A percentile compares a stretch with the other conserved stretches of the same genome.
Evolutionary conservation across 805 yeast genomes (phyloP).

Genomic region (Pichia insulana): DNA sequence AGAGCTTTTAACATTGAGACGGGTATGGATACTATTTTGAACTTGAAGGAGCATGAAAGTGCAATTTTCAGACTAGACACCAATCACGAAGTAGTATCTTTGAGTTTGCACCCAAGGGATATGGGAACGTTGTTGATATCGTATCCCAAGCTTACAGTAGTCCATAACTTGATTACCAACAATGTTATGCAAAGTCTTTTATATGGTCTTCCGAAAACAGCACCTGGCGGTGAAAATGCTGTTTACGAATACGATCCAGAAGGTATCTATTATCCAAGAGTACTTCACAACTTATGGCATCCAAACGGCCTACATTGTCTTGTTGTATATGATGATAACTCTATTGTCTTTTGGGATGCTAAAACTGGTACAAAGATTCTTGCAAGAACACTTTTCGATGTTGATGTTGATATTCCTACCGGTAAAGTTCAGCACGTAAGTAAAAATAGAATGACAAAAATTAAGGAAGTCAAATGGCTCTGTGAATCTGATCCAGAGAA

Average conservation of each 20-base stretch:
- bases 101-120: constrained; percentile 86
- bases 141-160: constrained; percentile 59
- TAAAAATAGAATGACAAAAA: constrained; percentile 29
- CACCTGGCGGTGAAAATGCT: constrained; percentile 59
- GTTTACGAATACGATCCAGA: constrained; percentile 20
- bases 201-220: constrained; percentile 57
- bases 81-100: constrained; percentile 43
- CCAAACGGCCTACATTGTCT: constrained; percentile 86
- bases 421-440: constrained; percentile 17
- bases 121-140: constrained; percentile 68
- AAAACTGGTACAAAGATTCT: constrained; percentile 62
- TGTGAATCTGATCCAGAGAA: constrained; percentile 73
- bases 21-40: constrained; percentile 53
- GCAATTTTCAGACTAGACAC: constrained; percentile 48
- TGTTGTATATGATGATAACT: constrained; percentile 73
- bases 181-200: constrained; percentile 47
- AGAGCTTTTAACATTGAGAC: constrained; percentile 77
- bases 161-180: constrained; percentile 57
- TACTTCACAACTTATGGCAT: constrained; percentile 62
- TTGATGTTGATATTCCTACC: constrained; percentile 48
- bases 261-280: constrained; percentile 23
- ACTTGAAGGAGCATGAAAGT: constrained; percentile 66
- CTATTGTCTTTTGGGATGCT: constrained; percentile 90
- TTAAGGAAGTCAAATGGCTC: constrained; percentile 62
- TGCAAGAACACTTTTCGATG: constrained; percentile 65